Evolutionary conservation across 768 basidiomycete genomes (phyloP).

Genomic region (Rhodotorula taiwanensis): DNA sequence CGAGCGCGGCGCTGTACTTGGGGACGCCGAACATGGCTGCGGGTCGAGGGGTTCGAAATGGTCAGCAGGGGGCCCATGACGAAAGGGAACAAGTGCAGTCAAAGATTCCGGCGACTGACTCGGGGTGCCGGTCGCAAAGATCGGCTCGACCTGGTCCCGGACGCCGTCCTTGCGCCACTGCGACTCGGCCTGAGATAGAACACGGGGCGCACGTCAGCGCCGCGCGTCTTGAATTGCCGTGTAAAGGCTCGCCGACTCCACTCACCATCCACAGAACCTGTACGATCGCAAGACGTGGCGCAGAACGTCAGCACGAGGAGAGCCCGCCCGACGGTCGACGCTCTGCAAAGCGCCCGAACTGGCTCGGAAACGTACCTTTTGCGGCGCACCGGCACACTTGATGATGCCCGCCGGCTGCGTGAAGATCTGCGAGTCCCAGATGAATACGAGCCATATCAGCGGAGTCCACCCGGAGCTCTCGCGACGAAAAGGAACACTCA

Average conservation of each 20-base stretch:
- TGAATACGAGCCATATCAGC: no score
- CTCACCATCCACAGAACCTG: slow-evolving; percentile 86
- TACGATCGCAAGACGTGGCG: not conserved
- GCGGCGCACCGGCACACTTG: slow-evolving; percentile 66
- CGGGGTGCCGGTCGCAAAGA: slow-evolving; percentile 38
- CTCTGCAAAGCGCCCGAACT: no score
- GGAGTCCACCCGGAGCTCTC: no score
- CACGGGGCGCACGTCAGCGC: not conserved
- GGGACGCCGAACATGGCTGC: slow-evolving; percentile 87
- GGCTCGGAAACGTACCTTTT: slow-evolving; percentile 60
- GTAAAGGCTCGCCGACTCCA: no score
- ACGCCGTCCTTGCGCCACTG: slow-evolving; percentile 42
- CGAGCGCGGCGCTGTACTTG: slow-evolving; percentile 84
- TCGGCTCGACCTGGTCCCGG: slow-evolving; percentile 26
- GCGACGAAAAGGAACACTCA: no score
- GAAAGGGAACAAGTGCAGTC: no score
- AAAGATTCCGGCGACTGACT: no score
- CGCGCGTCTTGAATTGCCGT: not conserved
- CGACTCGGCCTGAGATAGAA: slow-evolving; percentile 18
- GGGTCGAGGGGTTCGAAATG: slow-evolving; percentile 38
- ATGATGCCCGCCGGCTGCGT: slow-evolving; percentile 87
- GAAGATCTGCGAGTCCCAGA: slow-evolving; percentile 54
- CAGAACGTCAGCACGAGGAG: slow-evolving; percentile 49
- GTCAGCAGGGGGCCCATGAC: not conserved
- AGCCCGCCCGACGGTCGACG: no score